Base-by-base conservation (phyloP, 176 grass and related monocot genomes). In the Echinochloa phyllopogon region DNA sequence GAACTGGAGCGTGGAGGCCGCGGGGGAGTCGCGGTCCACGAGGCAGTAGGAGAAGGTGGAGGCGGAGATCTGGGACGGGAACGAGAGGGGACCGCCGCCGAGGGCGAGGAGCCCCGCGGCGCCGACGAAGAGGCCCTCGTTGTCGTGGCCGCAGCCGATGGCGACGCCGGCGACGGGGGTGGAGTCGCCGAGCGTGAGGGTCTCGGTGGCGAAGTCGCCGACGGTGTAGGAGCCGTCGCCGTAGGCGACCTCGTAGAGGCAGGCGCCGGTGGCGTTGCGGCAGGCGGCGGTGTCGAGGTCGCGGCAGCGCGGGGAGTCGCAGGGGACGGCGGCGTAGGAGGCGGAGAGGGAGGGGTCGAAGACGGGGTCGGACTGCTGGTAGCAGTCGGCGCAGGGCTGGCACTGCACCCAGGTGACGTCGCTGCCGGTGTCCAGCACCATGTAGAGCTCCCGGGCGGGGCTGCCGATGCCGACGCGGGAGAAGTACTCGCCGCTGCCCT, bases 161-260 rank as follows among this genome's bases (percentile, higher is more conserved):
- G 92, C 90, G 13, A 96, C 90, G 83, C 75, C 64, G 69, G 23
- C 2, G 15, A 99, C 90, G 1, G 92, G 88, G 0, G 23, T 3
- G 0, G 97, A 99, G 40, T 83, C 69, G 0, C 97, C 97, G 0
- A 99, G 92, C 5, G 94, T 99, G n/a, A 99, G 60, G 0, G 84
- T 94, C 84, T 99, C 97, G 5, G 89, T 92, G 15, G 88, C 90
- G 73, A 99, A 96, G 83, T 99, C 97, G 17, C 94, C 94, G 4
- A 99, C 93, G 14, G 96, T 99, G 88, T 96, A 99, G 55, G 96
- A 99, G 3, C 96, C 96, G 67, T 99, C 96, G 52, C 96, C 96
- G 84, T 99, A 99, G 52, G 91, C 92, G 2, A 99, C 97, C 83
- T 94, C 86, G 84, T 89, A 92, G 86, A 91, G 90, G 48, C 90